Conservation (phyloP, 1,139 yeast genomes). For the Suhomyces maxii region DNA sequence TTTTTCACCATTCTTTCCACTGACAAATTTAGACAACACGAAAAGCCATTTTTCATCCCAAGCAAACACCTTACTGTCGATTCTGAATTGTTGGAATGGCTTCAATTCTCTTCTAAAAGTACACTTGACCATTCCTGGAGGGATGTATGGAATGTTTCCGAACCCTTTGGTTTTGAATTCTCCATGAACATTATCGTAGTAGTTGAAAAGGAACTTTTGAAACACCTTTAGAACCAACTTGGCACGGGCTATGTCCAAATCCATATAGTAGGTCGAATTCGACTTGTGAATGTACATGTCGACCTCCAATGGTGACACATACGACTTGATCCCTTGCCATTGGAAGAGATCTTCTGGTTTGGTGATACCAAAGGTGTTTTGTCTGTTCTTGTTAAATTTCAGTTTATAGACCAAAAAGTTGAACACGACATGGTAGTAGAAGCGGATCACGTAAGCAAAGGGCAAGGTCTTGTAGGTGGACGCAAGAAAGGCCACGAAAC, state of each 20-base stretch:
- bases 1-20: conserved; percentile 35
- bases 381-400: conserved; percentile 20
- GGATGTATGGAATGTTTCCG: conserved; percentile 61
- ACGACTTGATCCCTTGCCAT: conserved; percentile 47
- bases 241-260: conserved; percentile 77
- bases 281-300: conserved; percentile 87
- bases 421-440: conserved; percentile 48
- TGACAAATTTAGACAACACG: conserved; percentile 62
- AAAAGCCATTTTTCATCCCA: conserved; percentile 92
- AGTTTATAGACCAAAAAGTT: conserved; percentile 40
- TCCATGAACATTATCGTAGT: conserved; percentile 38
- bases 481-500: conserved; percentile 12
- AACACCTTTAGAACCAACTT: conserved; percentile 58
- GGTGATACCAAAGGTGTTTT: conserved; percentile 36
- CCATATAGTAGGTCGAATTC: conserved; percentile 83
- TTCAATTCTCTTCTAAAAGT: conserved; percentile 71
- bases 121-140: conserved; percentile 73
- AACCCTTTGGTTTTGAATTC: conserved; percentile 26
- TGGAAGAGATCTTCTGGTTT: conserved; percentile 41
- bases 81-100: conserved; percentile 59
- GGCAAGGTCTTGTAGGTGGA: conserved; percentile 64
- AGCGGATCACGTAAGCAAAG: conserved; percentile 62
- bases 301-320: conserved; percentile 75
- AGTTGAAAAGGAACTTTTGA: conserved; percentile 47
- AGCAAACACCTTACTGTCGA: conserved; percentile 63